Conservation (phyloP, 2,329 filamentous ascomycete species). For the Pseudogymnoascus destructans region DNA sequence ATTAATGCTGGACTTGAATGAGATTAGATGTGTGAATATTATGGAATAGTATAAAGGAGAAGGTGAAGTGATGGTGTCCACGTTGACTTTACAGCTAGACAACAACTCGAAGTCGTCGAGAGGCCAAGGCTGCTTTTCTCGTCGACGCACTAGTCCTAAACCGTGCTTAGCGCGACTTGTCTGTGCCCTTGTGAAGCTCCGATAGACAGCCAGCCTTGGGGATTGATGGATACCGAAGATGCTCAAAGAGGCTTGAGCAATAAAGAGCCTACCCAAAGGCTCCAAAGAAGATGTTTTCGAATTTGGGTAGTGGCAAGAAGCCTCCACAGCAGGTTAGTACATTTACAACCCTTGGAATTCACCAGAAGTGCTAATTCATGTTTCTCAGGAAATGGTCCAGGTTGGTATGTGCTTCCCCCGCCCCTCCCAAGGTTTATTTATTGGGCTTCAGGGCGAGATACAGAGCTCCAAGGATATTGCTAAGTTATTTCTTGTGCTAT, state of each 20-base stretch:
- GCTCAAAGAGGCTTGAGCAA: background rate
- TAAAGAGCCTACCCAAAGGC: background rate
- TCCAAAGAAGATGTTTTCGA: conserved; percentile 43
- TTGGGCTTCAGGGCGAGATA: background rate
- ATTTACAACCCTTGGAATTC: conserved; percentile 11
- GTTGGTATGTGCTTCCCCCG: conserved; percentile 61
- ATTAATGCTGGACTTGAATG: background rate
- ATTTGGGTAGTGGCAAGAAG: conserved; percentile 54
- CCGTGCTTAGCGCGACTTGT: background rate
- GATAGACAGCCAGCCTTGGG: conserved; percentile 8
- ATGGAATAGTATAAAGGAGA: background rate
- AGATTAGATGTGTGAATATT: background rate
- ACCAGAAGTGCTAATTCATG: conserved; percentile 13
- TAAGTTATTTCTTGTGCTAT: conserved; percentile 15
- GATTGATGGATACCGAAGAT: conserved; percentile 4
- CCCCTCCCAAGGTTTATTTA: conserved; percentile 11
- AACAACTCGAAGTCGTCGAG: background rate
- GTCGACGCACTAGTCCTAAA: background rate
- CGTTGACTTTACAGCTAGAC: background rate
- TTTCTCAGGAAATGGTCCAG: conserved; percentile 92
- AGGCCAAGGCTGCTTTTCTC: conserved; percentile 7
- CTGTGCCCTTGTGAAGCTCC: conserved; percentile 3
- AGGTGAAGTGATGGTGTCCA: background rate
- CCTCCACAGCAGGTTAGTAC: conserved; percentile 53
- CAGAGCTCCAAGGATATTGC: conserved; percentile 12